Evolutionary conservation across 1,139 yeast species (phyloP).

Genomic region (Saccharomyces hybrid): DNA sequence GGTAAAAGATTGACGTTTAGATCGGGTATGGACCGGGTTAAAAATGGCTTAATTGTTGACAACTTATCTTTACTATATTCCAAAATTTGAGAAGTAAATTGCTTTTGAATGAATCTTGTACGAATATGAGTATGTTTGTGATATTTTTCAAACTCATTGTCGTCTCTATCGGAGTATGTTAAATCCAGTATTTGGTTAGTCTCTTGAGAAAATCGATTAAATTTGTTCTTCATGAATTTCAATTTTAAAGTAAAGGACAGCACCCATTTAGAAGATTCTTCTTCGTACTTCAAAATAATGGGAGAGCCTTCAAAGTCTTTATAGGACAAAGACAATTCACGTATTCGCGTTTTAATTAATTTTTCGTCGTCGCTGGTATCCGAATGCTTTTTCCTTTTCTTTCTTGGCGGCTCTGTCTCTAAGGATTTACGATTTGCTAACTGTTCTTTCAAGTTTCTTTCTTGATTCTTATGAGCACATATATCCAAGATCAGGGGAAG

Average conservation of each 20-base stretch:
- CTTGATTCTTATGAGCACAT: background rate
- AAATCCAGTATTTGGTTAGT: constrained; percentile 1
- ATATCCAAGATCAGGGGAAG: background rate
- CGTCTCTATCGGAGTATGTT: background rate
- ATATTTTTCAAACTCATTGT: background rate
- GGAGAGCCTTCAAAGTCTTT: background rate
- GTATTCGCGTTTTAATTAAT: background rate
- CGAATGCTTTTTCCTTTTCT: background rate
- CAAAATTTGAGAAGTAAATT: constrained; percentile 20
- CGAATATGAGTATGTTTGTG: background rate
- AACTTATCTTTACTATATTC: constrained; percentile 16
- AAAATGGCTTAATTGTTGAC: constrained; percentile 1
- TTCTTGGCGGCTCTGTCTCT: background rate
- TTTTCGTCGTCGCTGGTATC: background rate
- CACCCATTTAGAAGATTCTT: background rate
- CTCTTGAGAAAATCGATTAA: background rate
- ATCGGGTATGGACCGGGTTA: constrained; percentile 2
- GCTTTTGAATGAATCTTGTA: constrained; percentile 19
- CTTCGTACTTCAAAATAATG: background rate
- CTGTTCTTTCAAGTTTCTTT: background rate
- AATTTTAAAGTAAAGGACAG: background rate
- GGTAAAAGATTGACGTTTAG: constrained; percentile 22
- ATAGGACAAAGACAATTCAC: background rate
- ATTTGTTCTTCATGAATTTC: background rate
- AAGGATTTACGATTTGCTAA: background rate